Base-by-base conservation (phyloP, 805 yeast genomes). In the Wickerhamomyces xylosicus region DNA sequence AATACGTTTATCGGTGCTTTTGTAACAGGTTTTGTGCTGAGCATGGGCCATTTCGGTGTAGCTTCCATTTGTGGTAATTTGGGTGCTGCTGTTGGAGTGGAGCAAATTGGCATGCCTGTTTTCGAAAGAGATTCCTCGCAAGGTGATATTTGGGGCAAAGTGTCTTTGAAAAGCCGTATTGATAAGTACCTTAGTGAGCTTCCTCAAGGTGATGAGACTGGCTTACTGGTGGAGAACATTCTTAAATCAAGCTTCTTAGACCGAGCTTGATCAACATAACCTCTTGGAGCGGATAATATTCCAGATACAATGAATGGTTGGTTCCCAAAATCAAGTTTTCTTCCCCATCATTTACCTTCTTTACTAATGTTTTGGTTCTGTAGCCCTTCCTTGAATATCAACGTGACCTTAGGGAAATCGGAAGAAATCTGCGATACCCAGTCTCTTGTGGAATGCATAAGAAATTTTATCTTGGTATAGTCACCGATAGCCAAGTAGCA, bases 1-100 rank as follows among this genome's bases (percentile, higher is more conserved):
- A 94, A 89, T 53, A 71, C 95, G 0, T 87, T 82, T 54, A 73
- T 85, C 37, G 97, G 96, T 1, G 95, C 84, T 0, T 72, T 86
- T 40, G 72, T 79, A 9, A 62, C 79, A 2, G 92, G 78, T 0
- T 74, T 71, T 46, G 62, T 71, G 1, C 54, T 77, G 37, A 59
- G 74, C 45, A 32, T 59, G 22, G 58, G 65, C 29, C 63, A 73
- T 56, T 66, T 78, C 66, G 52, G 58, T 1, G 57, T 69, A 9
- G 83, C 80, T 0, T 75, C 79, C 5, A 61, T 79, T 0, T 74
- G 74, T 52, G 97, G 87, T 0, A 82, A 74, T 41, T 61, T 89
- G 3, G 86, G 82, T 1, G 85, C 95, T 41, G 90, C 95, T 1
- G 63, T 78, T 36, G 75, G 82, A n/a, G 75, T 89, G 29, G 96